A percentile compares a stretch with the other conserved stretches of the same genome.
phyloP scores from a whole-genome alignment of 345 rosid genomes.

The Syzygium jambos region DNA sequence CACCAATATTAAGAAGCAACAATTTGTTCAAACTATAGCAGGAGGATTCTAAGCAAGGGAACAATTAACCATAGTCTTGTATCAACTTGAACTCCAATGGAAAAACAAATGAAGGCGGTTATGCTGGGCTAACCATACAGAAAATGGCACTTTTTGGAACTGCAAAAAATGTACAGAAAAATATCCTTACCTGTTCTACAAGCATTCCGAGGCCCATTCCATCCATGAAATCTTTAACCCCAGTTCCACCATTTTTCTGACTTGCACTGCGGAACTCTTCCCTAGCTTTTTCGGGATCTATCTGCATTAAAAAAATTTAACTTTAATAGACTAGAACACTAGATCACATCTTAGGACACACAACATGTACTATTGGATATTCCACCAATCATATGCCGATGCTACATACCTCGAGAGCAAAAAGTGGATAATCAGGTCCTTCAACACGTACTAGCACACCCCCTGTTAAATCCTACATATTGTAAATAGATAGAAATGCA shows the following conservation, averaged over 20 bases:
- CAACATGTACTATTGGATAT: background rate
- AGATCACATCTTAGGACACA: background rate
- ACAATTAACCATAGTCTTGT: background rate
- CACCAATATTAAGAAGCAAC: background rate
- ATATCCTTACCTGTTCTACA: conserved; percentile 61
- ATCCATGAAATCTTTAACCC: conserved; percentile 92
- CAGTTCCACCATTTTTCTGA: conserved; percentile 69
- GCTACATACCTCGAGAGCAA: conserved; percentile 78
- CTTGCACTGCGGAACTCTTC: conserved; percentile 82
- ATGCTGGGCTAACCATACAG: background rate
- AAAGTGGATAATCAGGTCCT: conserved; percentile 88
- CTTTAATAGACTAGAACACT: background rate
- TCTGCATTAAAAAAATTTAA: conserved; percentile 23
- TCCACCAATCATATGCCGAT: background rate
- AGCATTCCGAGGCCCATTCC: conserved; percentile 98
- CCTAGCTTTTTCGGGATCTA: conserved; percentile 92
- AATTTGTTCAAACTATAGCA: background rate
- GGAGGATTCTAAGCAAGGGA: background rate
- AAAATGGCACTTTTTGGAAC: background rate
- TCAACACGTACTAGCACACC: conserved; percentile 81
- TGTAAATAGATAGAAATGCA: background rate
- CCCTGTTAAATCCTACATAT: conserved; percentile 76
- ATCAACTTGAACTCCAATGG: background rate
- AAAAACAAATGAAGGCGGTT: background rate
- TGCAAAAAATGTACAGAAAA: background rate